Evolutionary conservation across 495 filamentous ascomycete genomes (phyloP).

Genomic region (Annulohypoxylon nitens): DNA sequence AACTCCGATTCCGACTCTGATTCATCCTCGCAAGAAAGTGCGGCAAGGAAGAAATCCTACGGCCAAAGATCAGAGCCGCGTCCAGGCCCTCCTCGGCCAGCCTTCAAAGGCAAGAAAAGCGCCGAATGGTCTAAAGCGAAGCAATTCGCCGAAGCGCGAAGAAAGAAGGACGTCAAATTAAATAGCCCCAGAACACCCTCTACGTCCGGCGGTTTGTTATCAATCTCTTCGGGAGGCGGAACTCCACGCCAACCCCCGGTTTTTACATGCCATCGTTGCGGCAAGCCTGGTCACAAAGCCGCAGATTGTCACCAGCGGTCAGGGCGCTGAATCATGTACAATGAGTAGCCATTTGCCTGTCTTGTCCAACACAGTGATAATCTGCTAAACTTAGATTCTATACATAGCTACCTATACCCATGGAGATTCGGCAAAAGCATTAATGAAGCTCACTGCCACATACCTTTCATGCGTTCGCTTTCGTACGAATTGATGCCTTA

Average conservation of each 20-base stretch:
- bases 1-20: slow-evolving; percentile 40
- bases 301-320: slow-evolving; percentile 43
- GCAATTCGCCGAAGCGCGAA: slow-evolving; percentile 63
- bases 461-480: slow-evolving; percentile 10
- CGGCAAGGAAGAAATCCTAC: slow-evolving; percentile 32
- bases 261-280: slow-evolving; percentile 49
- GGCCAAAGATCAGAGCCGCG: slow-evolving; percentile 28
- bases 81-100: slow-evolving; percentile 31
- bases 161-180: slow-evolving; percentile 71
- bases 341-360: slow-evolving; percentile 18
- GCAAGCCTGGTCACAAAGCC: slow-evolving; percentile 48
- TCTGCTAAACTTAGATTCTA: slow-evolving; percentile 29
- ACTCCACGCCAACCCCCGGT: slow-evolving; percentile 35
- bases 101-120: slow-evolving; percentile 44
- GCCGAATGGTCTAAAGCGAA: slow-evolving; percentile 58
- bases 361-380: slow-evolving; percentile 8
- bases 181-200: slow-evolving; percentile 67
- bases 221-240: slow-evolving; percentile 50
- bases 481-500: slow-evolving; percentile 7
- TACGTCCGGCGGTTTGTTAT: slow-evolving; percentile 49
- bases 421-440: slow-evolving; percentile 20
- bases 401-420: slow-evolving; percentile 18
- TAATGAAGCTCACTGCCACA: slow-evolving; percentile 6
- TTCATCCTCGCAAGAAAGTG: slow-evolving; percentile 31
- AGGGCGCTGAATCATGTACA: slow-evolving; percentile 36